phyloP scores from a whole-genome alignment of 805 yeast species.

The Kluyveromyces lactis region DNA sequence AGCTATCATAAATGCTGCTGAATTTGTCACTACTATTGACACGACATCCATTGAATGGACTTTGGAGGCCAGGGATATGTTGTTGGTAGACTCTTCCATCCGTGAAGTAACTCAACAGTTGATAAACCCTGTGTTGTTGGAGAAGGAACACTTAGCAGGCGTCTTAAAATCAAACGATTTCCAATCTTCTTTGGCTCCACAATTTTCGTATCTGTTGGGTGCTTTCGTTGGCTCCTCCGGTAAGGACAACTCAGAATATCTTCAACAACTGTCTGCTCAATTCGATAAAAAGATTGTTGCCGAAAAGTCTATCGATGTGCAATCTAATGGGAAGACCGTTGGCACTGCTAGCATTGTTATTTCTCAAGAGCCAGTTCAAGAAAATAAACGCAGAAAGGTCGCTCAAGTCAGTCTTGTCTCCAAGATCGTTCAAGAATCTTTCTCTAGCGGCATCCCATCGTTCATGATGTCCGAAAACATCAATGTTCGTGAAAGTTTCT shows the following conservation, averaged over 20 bases:
- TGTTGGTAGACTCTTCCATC: constrained; percentile 21
- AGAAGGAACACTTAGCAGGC: constrained; percentile 22
- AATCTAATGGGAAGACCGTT: constrained; percentile 2
- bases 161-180: constrained; percentile 10
- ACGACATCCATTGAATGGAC: constrained; percentile 31
- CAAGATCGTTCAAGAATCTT: constrained; percentile 14
- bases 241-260: constrained; percentile 5
- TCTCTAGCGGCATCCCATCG: constrained; percentile 26
- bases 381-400: not conserved
- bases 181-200: constrained; percentile 7
- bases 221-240: constrained; percentile 30
- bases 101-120: constrained; percentile 29
- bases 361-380: no score
- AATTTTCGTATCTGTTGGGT: constrained; percentile 32
- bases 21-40: constrained; percentile 16
- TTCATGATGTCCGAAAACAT: constrained; percentile 27
- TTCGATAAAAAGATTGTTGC: not conserved
- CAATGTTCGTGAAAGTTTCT: constrained; percentile 33
- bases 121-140: constrained; percentile 29
- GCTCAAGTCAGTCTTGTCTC: constrained; percentile 17
- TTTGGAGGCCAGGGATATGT: constrained; percentile 32
- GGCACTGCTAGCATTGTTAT: constrained; percentile 4
- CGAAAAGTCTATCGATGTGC: constrained; percentile 1
- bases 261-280: no score
- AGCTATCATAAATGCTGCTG: constrained; percentile 20